Conservation (phyloP, 1,284 basidiomycete genomes). For the Sporisorium scitamineum region DNA sequence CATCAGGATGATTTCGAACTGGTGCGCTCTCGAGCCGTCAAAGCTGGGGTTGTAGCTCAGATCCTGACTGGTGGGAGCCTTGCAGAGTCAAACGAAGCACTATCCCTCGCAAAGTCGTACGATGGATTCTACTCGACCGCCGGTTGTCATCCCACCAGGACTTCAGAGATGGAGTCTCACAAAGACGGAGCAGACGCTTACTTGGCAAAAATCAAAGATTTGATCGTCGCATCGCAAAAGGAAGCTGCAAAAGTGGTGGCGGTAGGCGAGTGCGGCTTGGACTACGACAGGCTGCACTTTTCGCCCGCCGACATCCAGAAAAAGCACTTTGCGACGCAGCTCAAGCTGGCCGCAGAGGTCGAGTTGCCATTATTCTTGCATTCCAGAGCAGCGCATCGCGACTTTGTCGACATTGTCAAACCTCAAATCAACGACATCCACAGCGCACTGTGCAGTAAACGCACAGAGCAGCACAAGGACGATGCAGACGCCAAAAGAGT, state of each 20-base stretch:
- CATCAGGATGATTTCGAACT: constrained; percentile 76
- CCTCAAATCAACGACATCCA: constrained; percentile 37
- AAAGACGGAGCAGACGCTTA: constrained; percentile 75
- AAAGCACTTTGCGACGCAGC: constrained; percentile 79
- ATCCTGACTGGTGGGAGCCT: constrained; percentile 85
- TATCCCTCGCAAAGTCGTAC: constrained; percentile 76
- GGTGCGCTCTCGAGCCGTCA: constrained; percentile 76
- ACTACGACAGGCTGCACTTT: constrained; percentile 86
- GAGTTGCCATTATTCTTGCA: constrained; percentile 86
- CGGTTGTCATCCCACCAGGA: constrained; percentile 89
- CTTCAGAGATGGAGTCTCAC: constrained; percentile 78
- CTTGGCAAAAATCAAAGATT: constrained; percentile 72
- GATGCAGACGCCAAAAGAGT: constrained; percentile 30
- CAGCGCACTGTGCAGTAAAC: neutral
- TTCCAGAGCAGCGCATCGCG: constrained; percentile 76
- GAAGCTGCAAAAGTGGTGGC: constrained; percentile 72
- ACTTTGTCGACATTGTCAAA: constrained; percentile 77
- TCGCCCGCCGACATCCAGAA: constrained; percentile 77
- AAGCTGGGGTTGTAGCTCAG: constrained; percentile 80
- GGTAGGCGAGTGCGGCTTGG: constrained; percentile 87
- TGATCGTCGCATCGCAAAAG: constrained; percentile 19
- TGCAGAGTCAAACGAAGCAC: constrained; percentile 76
- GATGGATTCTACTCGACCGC: constrained; percentile 79
- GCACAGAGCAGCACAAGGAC: constrained; percentile 6
- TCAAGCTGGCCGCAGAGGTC: constrained; percentile 79